A percentile compares a stretch with the other conserved stretches of the same genome.
Conservation (phyloP, 2,329 filamentous ascomycete genomes). For the Parastagonospora nodorum region DNA sequence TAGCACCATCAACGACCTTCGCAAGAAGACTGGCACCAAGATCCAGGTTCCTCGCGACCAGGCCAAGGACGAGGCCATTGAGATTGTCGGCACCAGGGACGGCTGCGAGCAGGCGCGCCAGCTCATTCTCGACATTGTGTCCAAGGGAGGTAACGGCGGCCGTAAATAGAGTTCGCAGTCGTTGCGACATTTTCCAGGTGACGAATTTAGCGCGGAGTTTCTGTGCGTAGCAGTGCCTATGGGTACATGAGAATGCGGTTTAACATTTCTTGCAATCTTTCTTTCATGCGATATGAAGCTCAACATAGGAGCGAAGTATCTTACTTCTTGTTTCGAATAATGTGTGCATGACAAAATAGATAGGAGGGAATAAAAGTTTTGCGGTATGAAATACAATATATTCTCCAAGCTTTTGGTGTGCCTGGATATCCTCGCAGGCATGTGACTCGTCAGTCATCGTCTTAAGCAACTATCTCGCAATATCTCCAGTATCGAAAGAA, state of each 20-base stretch:
- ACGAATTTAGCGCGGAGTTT: slow-evolving; percentile 7
- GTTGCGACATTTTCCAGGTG: not conserved
- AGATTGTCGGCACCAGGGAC: slow-evolving; percentile 78
- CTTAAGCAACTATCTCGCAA: not conserved
- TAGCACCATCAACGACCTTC: slow-evolving; percentile 89
- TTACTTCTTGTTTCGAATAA: no score
- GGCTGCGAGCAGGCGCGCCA: slow-evolving; percentile 87
- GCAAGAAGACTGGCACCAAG: slow-evolving; percentile 89
- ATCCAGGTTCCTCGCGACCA: slow-evolving; percentile 91
- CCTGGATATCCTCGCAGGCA: no score
- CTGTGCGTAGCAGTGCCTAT: not conserved
- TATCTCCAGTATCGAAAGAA: not conserved
- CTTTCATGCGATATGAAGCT: not conserved
- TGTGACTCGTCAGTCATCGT: not conserved
- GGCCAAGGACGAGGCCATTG: slow-evolving; percentile 77
- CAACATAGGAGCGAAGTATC: no score
- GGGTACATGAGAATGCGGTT: not conserved
- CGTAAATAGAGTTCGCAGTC: slow-evolving; percentile 16
- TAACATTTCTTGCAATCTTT: not conserved
- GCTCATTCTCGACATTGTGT: slow-evolving; percentile 82
- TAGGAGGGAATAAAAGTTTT: slow-evolving; percentile 2
- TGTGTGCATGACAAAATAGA: not conserved
- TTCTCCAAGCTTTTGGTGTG: no score
- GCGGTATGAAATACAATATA: not conserved
- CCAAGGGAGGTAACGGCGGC: slow-evolving; percentile 33